Percentiles rank a stretch among this genome's conserved stretches.
Evolutionary conservation across 257 asterid genomes (phyloP).

Genomic region (Lavandula angustifolia): DNA sequence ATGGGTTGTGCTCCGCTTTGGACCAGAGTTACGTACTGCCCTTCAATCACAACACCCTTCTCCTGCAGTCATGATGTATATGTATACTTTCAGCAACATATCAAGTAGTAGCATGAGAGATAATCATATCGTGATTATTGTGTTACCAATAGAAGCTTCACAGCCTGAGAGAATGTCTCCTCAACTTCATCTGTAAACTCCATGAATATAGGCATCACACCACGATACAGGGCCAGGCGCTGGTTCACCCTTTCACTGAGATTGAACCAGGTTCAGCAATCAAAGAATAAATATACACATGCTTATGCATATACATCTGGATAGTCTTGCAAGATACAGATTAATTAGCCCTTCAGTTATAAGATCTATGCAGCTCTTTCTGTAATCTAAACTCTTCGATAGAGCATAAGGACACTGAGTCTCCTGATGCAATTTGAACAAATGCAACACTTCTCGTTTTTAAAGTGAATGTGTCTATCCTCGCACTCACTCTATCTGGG

Average conservation of each 20-base stretch:
- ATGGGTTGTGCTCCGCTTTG: conserved; percentile 99
- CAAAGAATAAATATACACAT: background rate
- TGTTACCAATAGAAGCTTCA: conserved; percentile 75
- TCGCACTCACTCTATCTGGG: background rate
- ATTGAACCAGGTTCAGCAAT: conserved; percentile 6
- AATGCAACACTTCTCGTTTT: background rate
- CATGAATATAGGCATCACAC: conserved; percentile 88
- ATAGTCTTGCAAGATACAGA: background rate
- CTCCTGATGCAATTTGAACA: background rate
- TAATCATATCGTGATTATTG: conserved; percentile 4
- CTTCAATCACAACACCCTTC: conserved; percentile 69
- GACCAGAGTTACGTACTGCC: conserved; percentile 84
- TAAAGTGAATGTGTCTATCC: background rate
- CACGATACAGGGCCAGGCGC: conserved; percentile 82
- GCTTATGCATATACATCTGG: too few relatives aligned
- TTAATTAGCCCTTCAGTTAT: background rate
- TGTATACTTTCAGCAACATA: conserved; percentile 6
- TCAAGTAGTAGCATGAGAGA: conserved; percentile 12
- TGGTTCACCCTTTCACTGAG: conserved; percentile 89
- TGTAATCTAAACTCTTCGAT: background rate
- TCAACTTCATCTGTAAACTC: conserved; percentile 83
- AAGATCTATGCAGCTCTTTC: background rate
- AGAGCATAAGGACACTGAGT: background rate
- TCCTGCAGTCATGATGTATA: conserved; percentile 53
- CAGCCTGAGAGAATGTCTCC: conserved; percentile 86